phyloP scores from a whole-genome alignment of 2,329 filamentous ascomycete species.

The Aspergillus ruber region DNA sequence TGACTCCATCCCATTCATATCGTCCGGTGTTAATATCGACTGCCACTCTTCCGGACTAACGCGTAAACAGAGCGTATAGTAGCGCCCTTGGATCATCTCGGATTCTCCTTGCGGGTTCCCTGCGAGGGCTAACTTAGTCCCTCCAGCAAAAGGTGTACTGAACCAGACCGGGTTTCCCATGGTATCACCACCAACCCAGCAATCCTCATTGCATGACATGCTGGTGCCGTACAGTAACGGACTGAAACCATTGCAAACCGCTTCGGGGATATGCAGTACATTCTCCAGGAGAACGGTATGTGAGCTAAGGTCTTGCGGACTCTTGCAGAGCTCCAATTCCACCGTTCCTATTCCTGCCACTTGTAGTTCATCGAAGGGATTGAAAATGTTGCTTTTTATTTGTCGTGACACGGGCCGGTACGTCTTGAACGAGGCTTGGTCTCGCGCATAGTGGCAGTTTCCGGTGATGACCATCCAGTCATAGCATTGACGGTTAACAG shows the following conservation, averaged over 20 bases:
- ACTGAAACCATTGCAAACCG: constrained; percentile 29
- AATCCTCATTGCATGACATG: constrained; percentile 15
- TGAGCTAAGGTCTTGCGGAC: constrained; percentile 11
- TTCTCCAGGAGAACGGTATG: constrained; percentile 23
- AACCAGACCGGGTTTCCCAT: constrained; percentile 12
- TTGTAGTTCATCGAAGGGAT: constrained; percentile 15
- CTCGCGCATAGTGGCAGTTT: constrained; percentile 29
- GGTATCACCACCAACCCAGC: constrained; percentile 15
- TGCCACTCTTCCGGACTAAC: constrained; percentile 15
- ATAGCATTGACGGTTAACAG: constrained; percentile 12
- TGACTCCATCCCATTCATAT: constrained; percentile 1
- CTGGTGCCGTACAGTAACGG: constrained; percentile 17
- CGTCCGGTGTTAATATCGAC: constrained; percentile 1
- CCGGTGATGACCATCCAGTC: constrained; percentile 23
- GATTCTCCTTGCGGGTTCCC: constrained; percentile 11
- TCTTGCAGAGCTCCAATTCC: constrained; percentile 20
- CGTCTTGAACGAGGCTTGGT: constrained; percentile 23
- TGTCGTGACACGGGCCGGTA: constrained; percentile 19
- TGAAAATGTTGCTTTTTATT: constrained; percentile 17
- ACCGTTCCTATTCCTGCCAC: constrained; percentile 29
- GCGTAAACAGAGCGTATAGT: constrained; percentile 19
- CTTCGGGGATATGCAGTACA: constrained; percentile 30
- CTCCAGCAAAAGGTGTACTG: constrained; percentile 13
- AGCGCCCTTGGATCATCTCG: constrained; percentile 16
- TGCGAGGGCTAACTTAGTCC: constrained; percentile 12